Percentiles rank a stretch among this genome's conserved stretches.
These are phyloP conservation scores for Neopestalotiopsis clavispora DNA, from an alignment of 2,329 filamentous ascomycete genomes.

Conservation along the genomic window DNA sequence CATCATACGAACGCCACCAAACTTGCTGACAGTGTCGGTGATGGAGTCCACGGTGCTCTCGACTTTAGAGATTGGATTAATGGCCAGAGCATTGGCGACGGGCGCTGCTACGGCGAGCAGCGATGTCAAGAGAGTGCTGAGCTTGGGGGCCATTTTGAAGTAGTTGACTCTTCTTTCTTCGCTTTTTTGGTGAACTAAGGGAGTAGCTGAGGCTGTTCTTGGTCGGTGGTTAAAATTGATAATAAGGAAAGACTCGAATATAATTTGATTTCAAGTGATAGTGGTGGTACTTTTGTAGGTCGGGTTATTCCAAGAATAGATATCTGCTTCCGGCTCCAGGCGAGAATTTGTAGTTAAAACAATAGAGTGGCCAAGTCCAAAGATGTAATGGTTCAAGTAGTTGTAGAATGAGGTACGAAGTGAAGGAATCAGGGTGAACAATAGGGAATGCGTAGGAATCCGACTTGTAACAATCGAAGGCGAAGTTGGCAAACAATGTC, in stretches of 20 bases:
- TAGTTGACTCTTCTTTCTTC: slow-evolving; percentile 22
- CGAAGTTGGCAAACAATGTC: neutral
- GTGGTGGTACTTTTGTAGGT: neutral
- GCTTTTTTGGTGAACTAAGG: slow-evolving; percentile 32
- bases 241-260: slow-evolving; percentile 19
- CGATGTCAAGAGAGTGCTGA: slow-evolving; percentile 32
- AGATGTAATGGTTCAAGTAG: slow-evolving; percentile 1
- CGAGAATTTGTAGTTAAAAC: slow-evolving; percentile 13
- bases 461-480: slow-evolving; percentile 1
- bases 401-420: slow-evolving; percentile 1
- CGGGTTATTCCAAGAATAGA: slow-evolving; percentile 5
- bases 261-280: neutral
- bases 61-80: slow-evolving; percentile 18
- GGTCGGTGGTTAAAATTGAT: neutral
- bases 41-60: slow-evolving; percentile 18
- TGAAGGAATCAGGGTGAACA: slow-evolving; percentile 12
- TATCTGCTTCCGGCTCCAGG: slow-evolving; percentile 15
- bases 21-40: slow-evolving; percentile 26
- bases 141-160: slow-evolving; percentile 34
- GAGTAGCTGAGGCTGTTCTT: slow-evolving; percentile 15
- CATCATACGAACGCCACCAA: slow-evolving; percentile 50
- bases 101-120: slow-evolving; percentile 33
- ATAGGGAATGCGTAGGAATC: slow-evolving; percentile 14
- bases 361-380: neutral
- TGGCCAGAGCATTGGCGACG: slow-evolving; percentile 29